Evolutionary conservation across 495 filamentous ascomycete genomes (phyloP).

Genomic region (Penicillium psychrofluorescens): DNA sequence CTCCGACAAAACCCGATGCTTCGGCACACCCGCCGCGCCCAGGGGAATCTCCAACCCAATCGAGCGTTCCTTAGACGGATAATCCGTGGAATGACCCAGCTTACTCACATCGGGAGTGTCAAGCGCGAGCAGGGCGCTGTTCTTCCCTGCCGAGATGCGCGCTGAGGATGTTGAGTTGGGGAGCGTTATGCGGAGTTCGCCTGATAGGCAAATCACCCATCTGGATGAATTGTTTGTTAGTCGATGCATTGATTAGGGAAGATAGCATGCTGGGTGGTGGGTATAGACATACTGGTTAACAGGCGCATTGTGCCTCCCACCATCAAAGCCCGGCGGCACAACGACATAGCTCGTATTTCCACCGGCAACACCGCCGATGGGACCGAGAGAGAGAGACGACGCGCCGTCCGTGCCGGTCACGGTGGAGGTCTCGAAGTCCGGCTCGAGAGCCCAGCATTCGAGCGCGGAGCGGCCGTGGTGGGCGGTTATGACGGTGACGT

Average conservation of each 20-base stretch:
- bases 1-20: slow-evolving; percentile 33
- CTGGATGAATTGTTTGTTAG: slow-evolving; percentile 16
- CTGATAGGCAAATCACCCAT: slow-evolving; percentile 45
- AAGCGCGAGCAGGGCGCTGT: slow-evolving; percentile 41
- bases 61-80: slow-evolving; percentile 37
- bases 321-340: slow-evolving; percentile 39
- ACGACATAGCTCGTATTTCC: slow-evolving; percentile 30
- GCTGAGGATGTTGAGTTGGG: slow-evolving; percentile 33
- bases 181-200: slow-evolving; percentile 43
- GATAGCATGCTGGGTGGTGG: neutral
- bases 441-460: slow-evolving; percentile 48
- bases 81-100: slow-evolving; percentile 40
- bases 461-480: slow-evolving; percentile 35
- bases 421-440: slow-evolving; percentile 30
- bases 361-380: slow-evolving; percentile 7
- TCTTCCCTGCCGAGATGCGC: slow-evolving; percentile 33
- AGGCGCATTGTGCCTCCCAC: slow-evolving; percentile 46
- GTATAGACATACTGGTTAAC: slow-evolving; percentile 33
- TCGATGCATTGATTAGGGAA: neutral
- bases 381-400: slow-evolving; percentile 23
- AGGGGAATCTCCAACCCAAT: slow-evolving; percentile 36
- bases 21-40: slow-evolving; percentile 24
- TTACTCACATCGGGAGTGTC: slow-evolving; percentile 41
- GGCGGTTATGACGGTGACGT: slow-evolving; percentile 34
- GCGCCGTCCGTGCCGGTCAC: slow-evolving; percentile 38